These are phyloP conservation scores for Penstemon barbatus DNA, from an alignment of 257 asterid species.

Conservation along the genomic window DNA sequence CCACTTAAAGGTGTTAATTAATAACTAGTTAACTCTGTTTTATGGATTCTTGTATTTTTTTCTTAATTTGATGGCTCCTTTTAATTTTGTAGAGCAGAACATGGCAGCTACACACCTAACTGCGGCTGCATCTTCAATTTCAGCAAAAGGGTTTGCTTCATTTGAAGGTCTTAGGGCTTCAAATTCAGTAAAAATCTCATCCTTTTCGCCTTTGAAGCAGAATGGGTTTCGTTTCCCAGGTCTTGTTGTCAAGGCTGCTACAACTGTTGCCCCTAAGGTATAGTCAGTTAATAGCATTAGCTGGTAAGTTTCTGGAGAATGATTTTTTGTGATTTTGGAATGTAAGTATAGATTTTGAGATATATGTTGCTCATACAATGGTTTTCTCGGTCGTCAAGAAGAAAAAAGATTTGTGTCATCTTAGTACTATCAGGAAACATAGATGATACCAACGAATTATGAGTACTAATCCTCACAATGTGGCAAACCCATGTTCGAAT, in stretches of 20 bases:
- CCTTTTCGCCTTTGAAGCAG: conserved; percentile 53
- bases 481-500: no score
- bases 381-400: no score
- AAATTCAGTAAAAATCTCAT: conserved; percentile 42
- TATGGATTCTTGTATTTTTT: not conserved
- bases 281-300: not conserved
- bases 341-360: no score
- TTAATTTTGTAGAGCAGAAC: conserved; percentile 32
- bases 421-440: no score
- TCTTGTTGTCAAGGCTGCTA: conserved; percentile 84
- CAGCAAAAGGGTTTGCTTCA: conserved; percentile 67
- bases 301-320: not conserved
- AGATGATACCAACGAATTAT: no score
- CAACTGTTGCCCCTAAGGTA: conserved; percentile 93
- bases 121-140: conserved; percentile 65
- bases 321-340: not conserved
- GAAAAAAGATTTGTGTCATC: no score
- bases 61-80: not conserved
- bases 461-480: no score
- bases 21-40: not conserved
- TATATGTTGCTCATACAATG: no score
- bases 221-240: conserved; percentile 47
- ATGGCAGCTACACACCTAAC: conserved; percentile 86
- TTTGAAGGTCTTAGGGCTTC: conserved; percentile 79
- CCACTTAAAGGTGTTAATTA: not conserved